Percentiles rank a stretch among this genome's conserved stretches.
Conservation (phyloP, 1,139 yeast genomes). For the Saccharomyces hybrid region DNA sequence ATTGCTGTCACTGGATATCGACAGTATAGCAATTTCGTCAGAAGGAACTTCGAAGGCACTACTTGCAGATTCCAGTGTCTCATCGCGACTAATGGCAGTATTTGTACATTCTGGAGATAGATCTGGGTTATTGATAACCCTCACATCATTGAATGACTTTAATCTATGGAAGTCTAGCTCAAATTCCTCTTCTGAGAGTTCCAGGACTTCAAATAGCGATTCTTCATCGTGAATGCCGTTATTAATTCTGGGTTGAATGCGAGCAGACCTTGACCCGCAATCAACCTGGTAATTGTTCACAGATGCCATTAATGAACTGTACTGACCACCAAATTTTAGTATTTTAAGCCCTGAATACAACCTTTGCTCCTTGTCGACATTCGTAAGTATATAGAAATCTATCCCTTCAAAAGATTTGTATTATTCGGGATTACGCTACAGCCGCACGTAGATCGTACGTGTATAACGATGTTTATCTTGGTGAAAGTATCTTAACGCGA, state of each 20-base stretch:
- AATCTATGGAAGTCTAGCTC: constrained; percentile 3
- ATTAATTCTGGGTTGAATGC: not conserved
- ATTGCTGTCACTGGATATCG: not conserved
- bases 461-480: not conserved
- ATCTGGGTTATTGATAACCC: constrained; percentile 4
- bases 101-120: not conserved
- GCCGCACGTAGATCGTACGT: not conserved
- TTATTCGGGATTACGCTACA: not conserved
- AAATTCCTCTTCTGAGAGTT: not conserved
- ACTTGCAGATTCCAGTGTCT: not conserved
- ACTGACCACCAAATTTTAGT: not conserved
- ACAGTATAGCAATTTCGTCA: constrained; percentile 4
- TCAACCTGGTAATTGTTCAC: not conserved
- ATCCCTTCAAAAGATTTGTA: not conserved
- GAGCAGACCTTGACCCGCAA: not conserved
- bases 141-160: not conserved
- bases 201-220: not conserved
- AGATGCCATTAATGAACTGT: not conserved
- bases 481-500: not conserved
- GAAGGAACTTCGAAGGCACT: not conserved
- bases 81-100: not conserved
- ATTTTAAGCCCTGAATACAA: not conserved
- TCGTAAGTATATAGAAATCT: not conserved
- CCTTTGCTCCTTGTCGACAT: not conserved
- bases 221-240: not conserved